Conservation (phyloP, 768 basidiomycete species). For the Symmetrospora coprosmae region DNA sequence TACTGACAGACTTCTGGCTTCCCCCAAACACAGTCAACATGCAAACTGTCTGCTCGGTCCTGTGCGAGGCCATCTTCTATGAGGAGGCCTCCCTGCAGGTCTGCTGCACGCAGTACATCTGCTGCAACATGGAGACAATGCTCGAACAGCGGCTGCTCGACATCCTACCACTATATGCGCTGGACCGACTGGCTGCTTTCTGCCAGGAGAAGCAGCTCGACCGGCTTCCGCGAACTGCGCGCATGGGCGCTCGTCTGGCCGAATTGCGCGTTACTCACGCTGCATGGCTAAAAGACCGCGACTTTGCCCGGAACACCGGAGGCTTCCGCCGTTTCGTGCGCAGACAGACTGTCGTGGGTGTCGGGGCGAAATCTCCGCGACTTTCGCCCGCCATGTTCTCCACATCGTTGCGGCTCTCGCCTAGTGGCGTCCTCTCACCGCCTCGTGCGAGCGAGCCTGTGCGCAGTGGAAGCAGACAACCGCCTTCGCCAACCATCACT, state of each 20-base stretch:
- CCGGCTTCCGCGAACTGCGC: constrained; percentile 50
- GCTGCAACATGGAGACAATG: constrained; percentile 69
- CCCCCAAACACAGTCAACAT: constrained; percentile 47
- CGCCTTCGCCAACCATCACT: background rate
- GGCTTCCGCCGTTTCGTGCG: background rate
- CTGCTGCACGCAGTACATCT: constrained; percentile 61
- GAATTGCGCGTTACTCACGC: constrained; percentile 49
- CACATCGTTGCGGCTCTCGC: background rate
- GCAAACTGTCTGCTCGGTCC: constrained; percentile 63
- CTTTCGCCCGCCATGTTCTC: constrained; percentile 7
- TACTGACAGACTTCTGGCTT: background rate
- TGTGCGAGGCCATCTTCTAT: constrained; percentile 66
- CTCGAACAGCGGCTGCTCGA: constrained; percentile 69
- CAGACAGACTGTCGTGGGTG: background rate
- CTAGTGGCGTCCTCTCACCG: background rate
- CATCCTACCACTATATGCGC: constrained; percentile 51
- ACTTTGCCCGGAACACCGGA: constrained; percentile 35
- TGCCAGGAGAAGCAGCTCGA: constrained; percentile 49
- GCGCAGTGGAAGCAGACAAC: background rate
- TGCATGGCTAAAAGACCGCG: constrained; percentile 51
- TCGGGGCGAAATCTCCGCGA: constrained; percentile 4
- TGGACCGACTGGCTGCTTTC: constrained; percentile 54
- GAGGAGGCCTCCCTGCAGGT: constrained; percentile 55
- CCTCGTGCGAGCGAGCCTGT: background rate
- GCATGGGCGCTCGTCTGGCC: constrained; percentile 46